Evolutionary conservation across 345 rosid species (phyloP).

Genomic region (Punica granatum): DNA sequence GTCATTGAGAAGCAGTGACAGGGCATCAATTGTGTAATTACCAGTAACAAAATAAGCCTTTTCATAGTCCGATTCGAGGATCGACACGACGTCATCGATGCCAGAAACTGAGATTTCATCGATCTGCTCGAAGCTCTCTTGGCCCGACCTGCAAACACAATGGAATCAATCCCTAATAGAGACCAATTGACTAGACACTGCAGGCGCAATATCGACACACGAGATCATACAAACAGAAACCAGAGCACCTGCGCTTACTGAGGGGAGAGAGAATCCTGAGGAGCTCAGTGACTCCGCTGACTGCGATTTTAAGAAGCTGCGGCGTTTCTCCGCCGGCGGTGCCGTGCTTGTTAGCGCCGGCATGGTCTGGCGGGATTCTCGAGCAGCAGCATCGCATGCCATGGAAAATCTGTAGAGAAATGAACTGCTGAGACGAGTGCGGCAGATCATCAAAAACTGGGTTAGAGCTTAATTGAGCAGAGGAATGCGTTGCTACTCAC

Average conservation of each 20-base stretch:
- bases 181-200: no score
- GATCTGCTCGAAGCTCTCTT: constrained; percentile 14
- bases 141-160: neutral
- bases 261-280: constrained; percentile 46
- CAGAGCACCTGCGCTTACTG: constrained; percentile 24
- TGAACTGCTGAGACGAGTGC: constrained; percentile 14
- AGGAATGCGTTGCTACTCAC: neutral
- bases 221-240: constrained; percentile 3
- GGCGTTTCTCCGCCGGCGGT: constrained; percentile 22
- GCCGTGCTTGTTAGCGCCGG: constrained; percentile 6
- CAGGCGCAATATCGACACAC: no score
- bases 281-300: constrained; percentile 72
- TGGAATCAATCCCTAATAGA: no score
- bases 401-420: constrained; percentile 21
- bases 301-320: constrained; percentile 43
- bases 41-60: constrained; percentile 89
- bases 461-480: neutral
- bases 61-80: constrained; percentile 59
- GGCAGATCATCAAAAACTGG: constrained; percentile 6
- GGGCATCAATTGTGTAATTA: constrained; percentile 5
- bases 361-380: constrained; percentile 13
- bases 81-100: constrained; percentile 43
- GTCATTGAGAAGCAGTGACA: no score
- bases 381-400: constrained; percentile 44
- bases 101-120: constrained; percentile 30